These are phyloP conservation scores for Botrytis porri DNA, from an alignment of 2,329 filamentous ascomycete genomes.

Conservation along the genomic window DNA sequence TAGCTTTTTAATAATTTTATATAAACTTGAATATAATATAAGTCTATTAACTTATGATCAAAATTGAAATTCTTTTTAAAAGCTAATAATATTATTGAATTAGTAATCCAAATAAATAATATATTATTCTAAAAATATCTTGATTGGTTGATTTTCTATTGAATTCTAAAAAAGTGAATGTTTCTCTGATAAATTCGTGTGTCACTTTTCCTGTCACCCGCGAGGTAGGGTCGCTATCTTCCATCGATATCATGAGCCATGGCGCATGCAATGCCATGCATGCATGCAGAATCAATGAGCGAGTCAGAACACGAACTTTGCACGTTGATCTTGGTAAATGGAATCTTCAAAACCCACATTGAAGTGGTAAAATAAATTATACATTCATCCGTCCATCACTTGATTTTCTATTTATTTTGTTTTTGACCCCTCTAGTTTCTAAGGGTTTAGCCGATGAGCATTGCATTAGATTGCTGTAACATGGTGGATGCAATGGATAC, in stretches of 20 bases:
- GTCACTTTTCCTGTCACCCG: too few species aligned
- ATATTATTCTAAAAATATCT: too few species aligned
- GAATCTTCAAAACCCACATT: conserved; percentile 1
- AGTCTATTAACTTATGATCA: too few species aligned
- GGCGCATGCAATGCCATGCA: background rate
- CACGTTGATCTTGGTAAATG: conserved; percentile 9
- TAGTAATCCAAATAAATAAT: too few species aligned
- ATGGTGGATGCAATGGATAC: background rate
- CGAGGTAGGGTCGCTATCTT: background rate
- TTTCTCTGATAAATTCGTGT: too few species aligned
- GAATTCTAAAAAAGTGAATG: too few species aligned
- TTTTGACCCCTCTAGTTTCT: conserved; percentile 10
- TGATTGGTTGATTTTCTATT: too few species aligned
- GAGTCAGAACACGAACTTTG: conserved; percentile 19
- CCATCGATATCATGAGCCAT: conserved; percentile 1
- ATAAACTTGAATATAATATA: too few species aligned
- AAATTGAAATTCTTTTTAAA: too few species aligned
- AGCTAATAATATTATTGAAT: too few species aligned
- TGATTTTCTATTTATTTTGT: background rate
- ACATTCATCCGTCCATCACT: background rate
- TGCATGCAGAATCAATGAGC: conserved; percentile 1
- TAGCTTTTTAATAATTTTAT: too few species aligned
- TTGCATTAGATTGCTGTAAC: conserved; percentile 3
- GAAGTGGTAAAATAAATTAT: background rate
- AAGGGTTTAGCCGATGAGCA: conserved; percentile 8